Evolutionary conservation across 352 stramenopile species (phyloP).

Genomic region (Phytophthora multivora): DNA sequence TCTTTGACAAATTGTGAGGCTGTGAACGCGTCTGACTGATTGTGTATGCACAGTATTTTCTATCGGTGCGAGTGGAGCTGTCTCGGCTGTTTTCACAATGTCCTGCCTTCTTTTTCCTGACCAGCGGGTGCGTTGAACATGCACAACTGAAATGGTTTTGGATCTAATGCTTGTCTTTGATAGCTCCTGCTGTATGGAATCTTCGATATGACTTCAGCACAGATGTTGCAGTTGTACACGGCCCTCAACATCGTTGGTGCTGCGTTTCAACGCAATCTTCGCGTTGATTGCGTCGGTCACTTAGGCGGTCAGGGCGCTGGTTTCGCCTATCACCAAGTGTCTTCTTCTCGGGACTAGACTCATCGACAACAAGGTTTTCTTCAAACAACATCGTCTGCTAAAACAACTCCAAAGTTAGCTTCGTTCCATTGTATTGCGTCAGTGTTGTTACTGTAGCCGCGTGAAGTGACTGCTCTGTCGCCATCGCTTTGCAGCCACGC

Average conservation of each 20-base stretch:
- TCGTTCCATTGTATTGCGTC: conserved; percentile 31
- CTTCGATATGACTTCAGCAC: conserved; percentile 58
- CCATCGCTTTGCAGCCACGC: conserved; percentile 9
- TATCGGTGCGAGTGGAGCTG: conserved; percentile 78
- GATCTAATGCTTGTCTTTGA: conserved; percentile 2
- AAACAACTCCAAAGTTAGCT: conserved; percentile 7
- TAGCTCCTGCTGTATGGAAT: conserved; percentile 72
- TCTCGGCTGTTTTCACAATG: conserved; percentile 80
- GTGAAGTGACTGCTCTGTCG: conserved; percentile 3
- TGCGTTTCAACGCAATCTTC: conserved; percentile 59
- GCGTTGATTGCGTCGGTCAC: conserved; percentile 81
- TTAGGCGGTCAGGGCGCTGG: conserved; percentile 68
- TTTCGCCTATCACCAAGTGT: conserved; percentile 51
- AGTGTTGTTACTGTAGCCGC: conserved; percentile 27
- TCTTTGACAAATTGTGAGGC: background rate
- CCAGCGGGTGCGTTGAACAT: conserved; percentile 44
- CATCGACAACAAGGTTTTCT: background rate
- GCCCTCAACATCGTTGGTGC: conserved; percentile 62
- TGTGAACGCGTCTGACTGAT: background rate
- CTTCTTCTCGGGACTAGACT: conserved; percentile 29
- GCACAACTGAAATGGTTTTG: background rate
- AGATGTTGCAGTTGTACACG: conserved; percentile 74
- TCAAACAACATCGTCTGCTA: conserved; percentile 13
- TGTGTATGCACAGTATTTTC: conserved; percentile 61
- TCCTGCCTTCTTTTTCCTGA: conserved; percentile 80